These are phyloP conservation scores for Trypanosoma theileri DNA, from an alignment of 208 protist species.

Conservation along the genomic window DNA sequence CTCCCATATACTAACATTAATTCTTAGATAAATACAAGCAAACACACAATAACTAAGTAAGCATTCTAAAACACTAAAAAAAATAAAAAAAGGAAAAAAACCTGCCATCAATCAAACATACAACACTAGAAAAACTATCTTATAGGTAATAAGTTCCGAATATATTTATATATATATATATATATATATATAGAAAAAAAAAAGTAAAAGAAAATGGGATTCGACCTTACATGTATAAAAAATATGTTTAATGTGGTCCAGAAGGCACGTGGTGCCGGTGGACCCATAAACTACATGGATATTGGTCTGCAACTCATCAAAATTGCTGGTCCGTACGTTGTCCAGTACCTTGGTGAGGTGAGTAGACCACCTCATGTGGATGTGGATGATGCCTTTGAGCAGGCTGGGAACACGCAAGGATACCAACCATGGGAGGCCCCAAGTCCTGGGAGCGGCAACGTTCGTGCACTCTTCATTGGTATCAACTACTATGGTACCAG, in stretches of 20 bases:
- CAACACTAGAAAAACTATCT: no score
- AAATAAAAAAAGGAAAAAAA: no score
- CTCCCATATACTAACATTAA: no score
- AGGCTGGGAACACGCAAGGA: constrained; percentile 31
- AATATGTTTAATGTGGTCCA: constrained; percentile 17
- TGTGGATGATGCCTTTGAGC: constrained; percentile 47
- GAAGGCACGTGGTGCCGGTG: constrained; percentile 16
- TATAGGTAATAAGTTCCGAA: no score
- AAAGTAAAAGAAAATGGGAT: constrained; percentile 32
- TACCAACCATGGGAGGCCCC: constrained; percentile 38
- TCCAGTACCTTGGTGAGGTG: constrained; percentile 52
- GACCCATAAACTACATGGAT: constrained; percentile 38
- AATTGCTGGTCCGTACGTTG: constrained; percentile 48
- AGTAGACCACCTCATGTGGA: constrained; percentile 36
- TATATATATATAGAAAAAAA: not conserved
- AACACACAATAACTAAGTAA: no score
- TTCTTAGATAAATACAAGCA: no score
- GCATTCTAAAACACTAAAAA: no score
- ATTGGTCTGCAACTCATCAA: constrained; percentile 42
- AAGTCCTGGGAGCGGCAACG: constrained; percentile 32
- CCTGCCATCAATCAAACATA: no score
- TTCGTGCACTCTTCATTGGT: constrained; percentile 61
- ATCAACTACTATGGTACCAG: constrained; percentile 79
- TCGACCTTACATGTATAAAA: constrained; percentile 46
- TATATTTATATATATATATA: no score